Percentiles rank a stretch among this genome's conserved stretches.
These are phyloP conservation scores for Tricladium varicosporioides DNA, from an alignment of 2,329 filamentous ascomycete genomes.

Conservation along the genomic window DNA sequence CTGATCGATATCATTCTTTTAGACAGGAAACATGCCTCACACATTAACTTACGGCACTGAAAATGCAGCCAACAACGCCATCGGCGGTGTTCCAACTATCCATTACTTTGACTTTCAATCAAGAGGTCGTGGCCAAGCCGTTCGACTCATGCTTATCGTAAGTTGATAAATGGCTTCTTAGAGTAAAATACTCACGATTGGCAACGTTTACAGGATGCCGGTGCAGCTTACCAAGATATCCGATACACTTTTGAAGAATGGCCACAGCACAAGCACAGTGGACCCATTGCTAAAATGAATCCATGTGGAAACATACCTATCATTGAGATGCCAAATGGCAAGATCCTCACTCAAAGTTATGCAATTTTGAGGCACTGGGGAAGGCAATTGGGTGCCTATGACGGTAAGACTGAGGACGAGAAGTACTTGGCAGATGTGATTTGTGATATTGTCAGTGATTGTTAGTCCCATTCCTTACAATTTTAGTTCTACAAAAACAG, in stretches of 20 bases:
- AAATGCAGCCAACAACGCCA: slow-evolving; percentile 30
- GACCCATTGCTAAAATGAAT: slow-evolving; percentile 27
- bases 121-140: slow-evolving; percentile 32
- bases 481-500: no score
- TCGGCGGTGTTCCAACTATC: slow-evolving; percentile 34
- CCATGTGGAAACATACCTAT: slow-evolving; percentile 29
- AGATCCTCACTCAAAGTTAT: slow-evolving; percentile 35
- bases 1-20: background rate
- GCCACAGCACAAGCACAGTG: slow-evolving; percentile 27
- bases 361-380: slow-evolving; percentile 33
- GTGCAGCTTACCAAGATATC: slow-evolving; percentile 32
- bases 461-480: slow-evolving; percentile 1
- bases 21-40: background rate
- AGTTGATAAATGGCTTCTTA: background rate
- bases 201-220: slow-evolving; percentile 24
- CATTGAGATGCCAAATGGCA: slow-evolving; percentile 29
- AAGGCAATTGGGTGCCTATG: slow-evolving; percentile 30
- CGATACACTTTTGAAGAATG: slow-evolving; percentile 33
- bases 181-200: background rate
- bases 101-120: slow-evolving; percentile 35
- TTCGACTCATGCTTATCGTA: slow-evolving; percentile 29
- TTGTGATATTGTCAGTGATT: slow-evolving; percentile 33
- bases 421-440: slow-evolving; percentile 35
- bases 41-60: slow-evolving; percentile 20
- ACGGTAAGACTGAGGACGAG: slow-evolving; percentile 32